Evolutionary conservation across 805 yeast genomes (phyloP).

Genomic region (Kazachstania psychrophila): DNA sequence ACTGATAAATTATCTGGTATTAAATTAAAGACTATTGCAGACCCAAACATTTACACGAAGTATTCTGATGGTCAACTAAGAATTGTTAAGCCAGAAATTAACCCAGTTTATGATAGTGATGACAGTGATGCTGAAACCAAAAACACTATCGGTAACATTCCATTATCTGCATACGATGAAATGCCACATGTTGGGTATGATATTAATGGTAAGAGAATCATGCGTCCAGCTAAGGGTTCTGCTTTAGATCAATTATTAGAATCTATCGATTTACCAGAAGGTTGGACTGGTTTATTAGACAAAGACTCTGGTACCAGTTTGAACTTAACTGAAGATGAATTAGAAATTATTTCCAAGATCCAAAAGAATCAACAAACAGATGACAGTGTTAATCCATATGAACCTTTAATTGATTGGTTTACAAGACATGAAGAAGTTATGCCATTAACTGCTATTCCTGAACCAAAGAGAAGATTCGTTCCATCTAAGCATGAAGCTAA

Average conservation of each 20-base stretch:
- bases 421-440: slow-evolving; percentile 72
- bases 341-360: slow-evolving; percentile 77
- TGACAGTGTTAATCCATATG: slow-evolving; percentile 76
- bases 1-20: slow-evolving; percentile 48
- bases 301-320: slow-evolving; percentile 77
- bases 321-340: slow-evolving; percentile 77
- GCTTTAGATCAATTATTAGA: slow-evolving; percentile 88
- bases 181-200: slow-evolving; percentile 96
- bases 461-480: slow-evolving; percentile 92
- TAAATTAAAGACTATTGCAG: slow-evolving; percentile 42
- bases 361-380: slow-evolving; percentile 80
- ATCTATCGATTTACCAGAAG: slow-evolving; percentile 88
- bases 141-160: slow-evolving; percentile 91
- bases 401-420: slow-evolving; percentile 93
- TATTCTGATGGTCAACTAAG: slow-evolving; percentile 78
- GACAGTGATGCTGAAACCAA: slow-evolving; percentile 75
- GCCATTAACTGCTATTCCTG: slow-evolving; percentile 92
- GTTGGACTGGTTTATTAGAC: slow-evolving; percentile 96
- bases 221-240: slow-evolving; percentile 97
- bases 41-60: slow-evolving; percentile 37
- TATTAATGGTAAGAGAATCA: slow-evolving; percentile 93
- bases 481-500: slow-evolving; percentile 97
- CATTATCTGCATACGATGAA: slow-evolving; percentile 88
- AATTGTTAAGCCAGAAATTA: slow-evolving; percentile 75
- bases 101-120: slow-evolving; percentile 91